Conservation (phyloP, 805 yeast genomes). For the Metschnikowia cubensis region DNA sequence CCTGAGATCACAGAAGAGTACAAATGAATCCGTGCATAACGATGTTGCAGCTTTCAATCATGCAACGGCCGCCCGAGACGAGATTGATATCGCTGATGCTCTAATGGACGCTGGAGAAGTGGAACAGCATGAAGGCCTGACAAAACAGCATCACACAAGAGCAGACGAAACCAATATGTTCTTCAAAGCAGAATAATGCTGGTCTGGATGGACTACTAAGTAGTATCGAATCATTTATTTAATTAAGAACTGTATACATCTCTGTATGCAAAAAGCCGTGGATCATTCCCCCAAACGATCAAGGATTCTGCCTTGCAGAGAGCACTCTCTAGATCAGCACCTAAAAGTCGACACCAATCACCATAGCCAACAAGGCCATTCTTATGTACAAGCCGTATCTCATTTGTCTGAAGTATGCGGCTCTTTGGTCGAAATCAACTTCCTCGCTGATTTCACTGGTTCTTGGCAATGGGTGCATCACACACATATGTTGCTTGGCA, state of each 20-base stretch:
- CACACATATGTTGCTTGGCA: slow-evolving; percentile 98
- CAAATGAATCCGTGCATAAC: not conserved
- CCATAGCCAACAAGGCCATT: slow-evolving; percentile 98
- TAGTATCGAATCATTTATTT: not conserved
- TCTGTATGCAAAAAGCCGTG: not conserved
- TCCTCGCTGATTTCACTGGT: slow-evolving; percentile 95
- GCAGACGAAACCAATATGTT: slow-evolving; percentile 17
- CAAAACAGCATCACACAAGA: slow-evolving; percentile 1
- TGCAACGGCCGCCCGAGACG: not conserved
- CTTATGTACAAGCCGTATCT: slow-evolving; percentile 96
- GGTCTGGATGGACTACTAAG: no score
- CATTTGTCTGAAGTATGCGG: slow-evolving; percentile 99
- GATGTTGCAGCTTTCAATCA: slow-evolving; percentile 1
- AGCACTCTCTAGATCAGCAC: not conserved
- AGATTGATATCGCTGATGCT: slow-evolving; percentile 3
- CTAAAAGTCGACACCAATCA: slow-evolving; percentile 86
- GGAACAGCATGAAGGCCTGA: not conserved
- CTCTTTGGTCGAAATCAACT: slow-evolving; percentile 98
- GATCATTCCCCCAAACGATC: slow-evolving; percentile 20
- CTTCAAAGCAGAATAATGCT: slow-evolving; percentile 10
- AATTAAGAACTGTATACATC: not conserved
- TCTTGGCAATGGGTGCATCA: slow-evolving; percentile 98
- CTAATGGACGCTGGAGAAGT: not conserved
- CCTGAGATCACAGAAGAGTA: not conserved
- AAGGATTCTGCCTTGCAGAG: not conserved